phyloP scores from a whole-genome alignment of 2,329 filamentous ascomycete species.

The Juglanconis juglandina region DNA sequence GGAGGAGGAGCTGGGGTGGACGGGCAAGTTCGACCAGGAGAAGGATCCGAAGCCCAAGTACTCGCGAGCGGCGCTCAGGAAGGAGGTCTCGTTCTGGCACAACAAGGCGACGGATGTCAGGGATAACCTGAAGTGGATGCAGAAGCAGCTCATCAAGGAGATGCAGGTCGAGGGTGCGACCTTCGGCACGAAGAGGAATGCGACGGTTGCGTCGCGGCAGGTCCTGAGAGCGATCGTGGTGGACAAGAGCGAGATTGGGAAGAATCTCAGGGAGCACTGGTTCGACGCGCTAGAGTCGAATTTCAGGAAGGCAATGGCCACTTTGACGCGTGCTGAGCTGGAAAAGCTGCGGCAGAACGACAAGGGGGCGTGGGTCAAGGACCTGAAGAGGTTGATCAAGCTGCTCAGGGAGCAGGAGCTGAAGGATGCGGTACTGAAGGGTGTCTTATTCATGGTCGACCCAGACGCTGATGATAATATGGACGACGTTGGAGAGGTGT shows the following conservation, averaged over 20 bases:
- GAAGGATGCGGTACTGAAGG: not conserved
- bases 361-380: not conserved
- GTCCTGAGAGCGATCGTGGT: not conserved
- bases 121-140: constrained; percentile 4
- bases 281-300: not conserved
- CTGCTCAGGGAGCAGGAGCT: not conserved
- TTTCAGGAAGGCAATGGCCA: not conserved
- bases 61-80: not conserved
- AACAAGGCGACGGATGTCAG: not conserved
- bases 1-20: constrained; percentile 7
- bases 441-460: not conserved
- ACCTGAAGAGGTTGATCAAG: not conserved
- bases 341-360: not conserved
- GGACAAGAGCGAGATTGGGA: not conserved
- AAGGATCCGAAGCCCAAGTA: not conserved
- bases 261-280: constrained; percentile 1
- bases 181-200: constrained; percentile 10
- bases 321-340: not conserved
- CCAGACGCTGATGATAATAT: not conserved
- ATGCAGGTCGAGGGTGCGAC: not conserved
- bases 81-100: not conserved
- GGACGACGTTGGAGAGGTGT: not conserved
- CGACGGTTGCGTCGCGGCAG: not conserved
- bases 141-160: constrained; percentile 4
- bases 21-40: not conserved